These are phyloP conservation scores for Peterozyma xylosa DNA, from an alignment of 805 yeast species.

Conservation along the genomic window DNA sequence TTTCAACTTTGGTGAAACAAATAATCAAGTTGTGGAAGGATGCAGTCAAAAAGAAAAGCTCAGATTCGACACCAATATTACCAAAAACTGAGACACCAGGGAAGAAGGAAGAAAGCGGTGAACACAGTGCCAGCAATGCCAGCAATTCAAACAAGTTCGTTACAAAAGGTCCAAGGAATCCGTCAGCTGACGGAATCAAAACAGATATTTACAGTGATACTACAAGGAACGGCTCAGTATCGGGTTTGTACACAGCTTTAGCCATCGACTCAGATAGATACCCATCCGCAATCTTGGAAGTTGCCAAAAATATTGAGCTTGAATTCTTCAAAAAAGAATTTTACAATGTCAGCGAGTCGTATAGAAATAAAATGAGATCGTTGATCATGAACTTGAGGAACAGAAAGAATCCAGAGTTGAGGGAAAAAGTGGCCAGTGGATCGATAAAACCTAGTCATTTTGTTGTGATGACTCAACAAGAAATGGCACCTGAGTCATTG, in stretches of 20 bases:
- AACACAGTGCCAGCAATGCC: slow-evolving; percentile 2
- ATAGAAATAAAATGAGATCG: slow-evolving; percentile 79
- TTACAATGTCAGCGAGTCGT: slow-evolving; percentile 48
- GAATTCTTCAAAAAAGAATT: slow-evolving; percentile 61
- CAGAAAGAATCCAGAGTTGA: slow-evolving; percentile 80
- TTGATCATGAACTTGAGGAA: slow-evolving; percentile 83
- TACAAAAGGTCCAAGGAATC: slow-evolving; percentile 58
- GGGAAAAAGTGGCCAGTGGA: slow-evolving; percentile 61
- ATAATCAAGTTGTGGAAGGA: slow-evolving; percentile 90
- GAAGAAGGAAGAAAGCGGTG: slow-evolving; percentile 7
- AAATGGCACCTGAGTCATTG: slow-evolving; percentile 89
- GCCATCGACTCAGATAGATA: slow-evolving; percentile 63
- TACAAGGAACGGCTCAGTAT: slow-evolving; percentile 77
- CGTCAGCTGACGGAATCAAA: slow-evolving; percentile 73
- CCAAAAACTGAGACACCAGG: slow-evolving; percentile 9
- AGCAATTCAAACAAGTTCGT: slow-evolving; percentile 30
- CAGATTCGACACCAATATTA: neutral
- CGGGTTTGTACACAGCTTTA: slow-evolving; percentile 81
- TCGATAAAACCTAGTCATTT: slow-evolving; percentile 59
- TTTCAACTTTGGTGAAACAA: slow-evolving; percentile 65
- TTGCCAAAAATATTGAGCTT: slow-evolving; percentile 66
- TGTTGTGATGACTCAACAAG: slow-evolving; percentile 83
- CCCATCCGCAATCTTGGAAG: slow-evolving; percentile 46
- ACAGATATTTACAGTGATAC: slow-evolving; percentile 63
- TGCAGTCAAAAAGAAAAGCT: slow-evolving; percentile 46